A percentile compares a stretch with the other conserved stretches of the same genome.
Evolutionary conservation across 2,329 filamentous ascomycete species (phyloP).

Genomic region (Aspergillus calidoustus): DNA sequence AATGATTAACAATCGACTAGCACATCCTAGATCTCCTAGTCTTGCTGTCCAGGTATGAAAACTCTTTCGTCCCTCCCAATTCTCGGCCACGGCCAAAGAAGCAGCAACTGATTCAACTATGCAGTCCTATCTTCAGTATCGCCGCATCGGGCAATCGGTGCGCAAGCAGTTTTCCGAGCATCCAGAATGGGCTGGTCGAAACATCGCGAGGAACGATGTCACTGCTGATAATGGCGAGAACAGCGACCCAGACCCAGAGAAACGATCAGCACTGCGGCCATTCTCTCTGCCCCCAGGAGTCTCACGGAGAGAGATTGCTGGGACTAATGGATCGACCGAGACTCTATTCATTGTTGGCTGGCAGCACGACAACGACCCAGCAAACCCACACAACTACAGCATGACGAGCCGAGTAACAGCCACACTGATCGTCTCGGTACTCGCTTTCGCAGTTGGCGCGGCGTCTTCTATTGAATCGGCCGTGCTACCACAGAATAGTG

Average conservation of each 20-base stretch:
- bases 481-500: conserved; percentile 50
- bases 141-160: conserved; percentile 19
- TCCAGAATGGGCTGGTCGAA: neutral
- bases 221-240: neutral
- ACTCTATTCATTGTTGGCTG: conserved; percentile 43
- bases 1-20: conserved; percentile 10
- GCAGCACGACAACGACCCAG: conserved; percentile 40
- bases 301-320: conserved; percentile 1
- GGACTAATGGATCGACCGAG: conserved; percentile 5
- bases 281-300: conserved; percentile 3
- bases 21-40: neutral
- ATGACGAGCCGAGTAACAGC: conserved; percentile 38
- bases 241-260: neutral
- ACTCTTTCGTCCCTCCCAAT: neutral
- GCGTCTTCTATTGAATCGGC: conserved; percentile 59
- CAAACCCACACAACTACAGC: conserved; percentile 46
- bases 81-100: neutral
- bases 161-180: conserved; percentile 15
- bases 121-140: conserved; percentile 27
- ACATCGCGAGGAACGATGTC: conserved; percentile 8
- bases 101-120: conserved; percentile 10
- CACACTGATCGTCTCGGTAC: conserved; percentile 51
- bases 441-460: conserved; percentile 56
- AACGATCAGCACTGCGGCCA: neutral
- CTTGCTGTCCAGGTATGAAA: conserved; percentile 3